phyloP scores from a whole-genome alignment of 2,329 filamentous ascomycete species.

The Xylaria sp. region DNA sequence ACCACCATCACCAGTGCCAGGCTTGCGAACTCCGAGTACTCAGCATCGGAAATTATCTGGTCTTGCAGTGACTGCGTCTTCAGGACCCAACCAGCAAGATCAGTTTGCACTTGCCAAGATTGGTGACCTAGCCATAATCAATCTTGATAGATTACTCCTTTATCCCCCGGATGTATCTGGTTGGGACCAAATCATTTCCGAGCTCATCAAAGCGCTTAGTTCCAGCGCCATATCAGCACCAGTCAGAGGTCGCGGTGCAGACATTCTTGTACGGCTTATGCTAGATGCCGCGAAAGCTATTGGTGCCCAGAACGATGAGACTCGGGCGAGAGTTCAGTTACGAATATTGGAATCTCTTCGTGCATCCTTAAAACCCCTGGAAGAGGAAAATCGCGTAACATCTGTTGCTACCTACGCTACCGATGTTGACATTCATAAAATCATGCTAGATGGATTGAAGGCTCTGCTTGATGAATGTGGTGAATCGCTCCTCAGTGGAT shows the following conservation, averaged over 20 bases:
- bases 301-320: constrained; percentile 60
- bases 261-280: constrained; percentile 68
- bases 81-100: constrained; percentile 68
- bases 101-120: constrained; percentile 78
- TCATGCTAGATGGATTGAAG: constrained; percentile 81
- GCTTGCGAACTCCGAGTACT: constrained; percentile 45
- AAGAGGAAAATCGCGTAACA: constrained; percentile 61
- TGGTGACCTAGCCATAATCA: constrained; percentile 77
- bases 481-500: constrained; percentile 82
- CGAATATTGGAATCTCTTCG: constrained; percentile 75
- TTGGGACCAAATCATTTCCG: constrained; percentile 74
- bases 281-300: constrained; percentile 68
- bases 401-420: constrained; percentile 69
- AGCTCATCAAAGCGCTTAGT: constrained; percentile 63
- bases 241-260: constrained; percentile 69
- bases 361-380: constrained; percentile 68
- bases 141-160: constrained; percentile 77
- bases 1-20: constrained; percentile 50
- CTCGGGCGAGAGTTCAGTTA: constrained; percentile 72
- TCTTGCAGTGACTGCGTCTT: constrained; percentile 56
- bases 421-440: constrained; percentile 82
- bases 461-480: constrained; percentile 88
- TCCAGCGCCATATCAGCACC: constrained; percentile 59
- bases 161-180: constrained; percentile 75
- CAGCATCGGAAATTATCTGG: constrained; percentile 60